Percentiles rank a stretch among this genome's conserved stretches.
Evolutionary conservation across 2,329 filamentous ascomycete genomes (phyloP).

Genomic region (Plenodomus biglobosus): DNA sequence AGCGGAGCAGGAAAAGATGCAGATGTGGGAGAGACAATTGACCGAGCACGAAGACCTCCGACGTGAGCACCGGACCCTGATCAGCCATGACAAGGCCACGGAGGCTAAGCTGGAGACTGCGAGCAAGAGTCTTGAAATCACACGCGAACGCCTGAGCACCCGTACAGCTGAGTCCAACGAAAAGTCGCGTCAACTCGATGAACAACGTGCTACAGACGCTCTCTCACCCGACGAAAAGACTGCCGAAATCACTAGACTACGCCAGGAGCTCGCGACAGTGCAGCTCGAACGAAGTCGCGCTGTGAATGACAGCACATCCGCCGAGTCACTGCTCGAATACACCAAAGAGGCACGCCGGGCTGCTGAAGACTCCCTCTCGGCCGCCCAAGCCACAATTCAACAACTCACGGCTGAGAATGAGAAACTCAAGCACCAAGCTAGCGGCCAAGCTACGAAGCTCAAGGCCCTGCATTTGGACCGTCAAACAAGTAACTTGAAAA

Average conservation of each 20-base stretch:
- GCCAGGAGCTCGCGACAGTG: constrained; percentile 22
- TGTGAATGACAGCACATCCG: constrained; percentile 35
- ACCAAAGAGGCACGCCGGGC: constrained; percentile 57
- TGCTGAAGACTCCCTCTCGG: constrained; percentile 15
- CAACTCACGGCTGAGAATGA: constrained; percentile 17
- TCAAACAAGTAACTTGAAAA: constrained; percentile 9
- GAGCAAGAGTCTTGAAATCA: constrained; percentile 14
- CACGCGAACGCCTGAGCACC: constrained; percentile 21
- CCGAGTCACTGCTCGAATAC: constrained; percentile 57
- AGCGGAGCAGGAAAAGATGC: constrained; percentile 3
- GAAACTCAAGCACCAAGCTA: constrained; percentile 19
- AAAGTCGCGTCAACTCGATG: constrained; percentile 18
- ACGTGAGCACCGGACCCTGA: constrained; percentile 18
- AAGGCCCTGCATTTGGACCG: constrained; percentile 21
- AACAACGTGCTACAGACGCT: constrained; percentile 19
- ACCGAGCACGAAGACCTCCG: constrained; percentile 28
- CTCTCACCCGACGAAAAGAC: constrained; percentile 27
- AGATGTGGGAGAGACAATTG: constrained; percentile 26
- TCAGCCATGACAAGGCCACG: constrained; percentile 18
- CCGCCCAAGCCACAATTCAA: constrained; percentile 9
- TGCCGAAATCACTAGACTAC: constrained; percentile 26
- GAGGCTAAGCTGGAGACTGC: constrained; percentile 19
- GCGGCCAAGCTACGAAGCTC: constrained; percentile 19
- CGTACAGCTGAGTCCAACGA: constrained; percentile 15
- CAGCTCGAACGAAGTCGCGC: constrained; percentile 24